Percentiles rank a stretch among this genome's conserved stretches.
Evolutionary conservation across 2,329 filamentous ascomycete species (phyloP).

Genomic region (Pseudogymnoascus pannorum): DNA sequence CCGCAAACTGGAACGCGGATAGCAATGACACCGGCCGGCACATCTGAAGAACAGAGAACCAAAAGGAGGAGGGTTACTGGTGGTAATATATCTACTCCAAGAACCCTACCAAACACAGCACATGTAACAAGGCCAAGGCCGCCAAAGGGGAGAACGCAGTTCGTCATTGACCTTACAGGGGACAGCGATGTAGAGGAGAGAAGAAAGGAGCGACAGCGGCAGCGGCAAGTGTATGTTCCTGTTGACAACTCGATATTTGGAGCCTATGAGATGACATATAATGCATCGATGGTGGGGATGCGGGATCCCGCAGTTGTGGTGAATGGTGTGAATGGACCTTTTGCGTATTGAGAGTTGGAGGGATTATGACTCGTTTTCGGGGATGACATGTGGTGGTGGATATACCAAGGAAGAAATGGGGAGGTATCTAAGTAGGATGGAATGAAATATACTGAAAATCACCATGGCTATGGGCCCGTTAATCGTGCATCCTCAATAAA

Average conservation of each 20-base stretch:
- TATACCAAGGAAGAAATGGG: background rate
- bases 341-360: background rate
- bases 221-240: slow-evolving; percentile 13
- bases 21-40: background rate
- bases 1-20: background rate
- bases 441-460: background rate
- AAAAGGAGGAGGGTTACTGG: background rate
- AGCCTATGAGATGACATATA: slow-evolving; percentile 18
- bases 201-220: background rate
- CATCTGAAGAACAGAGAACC: background rate
- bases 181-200: background rate
- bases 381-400: background rate
- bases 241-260: slow-evolving; percentile 19
- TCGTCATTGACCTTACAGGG: background rate
- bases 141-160: background rate
- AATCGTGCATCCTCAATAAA: too few species aligned
- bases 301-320: background rate
- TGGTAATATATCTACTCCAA: background rate
- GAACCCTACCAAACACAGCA: background rate
- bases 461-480: too few species aligned
- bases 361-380: background rate
- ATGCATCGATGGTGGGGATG: background rate
- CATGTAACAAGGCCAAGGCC: background rate
- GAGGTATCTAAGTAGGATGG: background rate
- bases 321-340: background rate